Percentiles rank a stretch among this genome's conserved stretches.
Evolutionary conservation across 2,329 filamentous ascomycete genomes (phyloP).

Genomic region (Tolypocladium capitatum): DNA sequence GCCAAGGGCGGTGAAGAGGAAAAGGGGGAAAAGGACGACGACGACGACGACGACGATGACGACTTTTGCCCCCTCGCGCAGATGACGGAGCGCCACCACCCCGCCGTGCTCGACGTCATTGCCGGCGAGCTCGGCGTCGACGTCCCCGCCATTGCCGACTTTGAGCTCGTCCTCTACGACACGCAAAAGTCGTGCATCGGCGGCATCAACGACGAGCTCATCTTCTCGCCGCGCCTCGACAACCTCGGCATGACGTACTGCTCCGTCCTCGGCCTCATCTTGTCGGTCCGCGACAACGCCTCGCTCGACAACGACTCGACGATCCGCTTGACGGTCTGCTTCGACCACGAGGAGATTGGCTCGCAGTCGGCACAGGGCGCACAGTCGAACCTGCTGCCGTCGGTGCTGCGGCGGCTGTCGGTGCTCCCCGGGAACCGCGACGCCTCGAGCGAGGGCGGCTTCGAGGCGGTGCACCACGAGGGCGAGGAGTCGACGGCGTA

Average conservation of each 20-base stretch:
- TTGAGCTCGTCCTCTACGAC: conserved; percentile 94
- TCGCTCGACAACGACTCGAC: conserved; percentile 62
- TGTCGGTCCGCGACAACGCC: conserved; percentile 51
- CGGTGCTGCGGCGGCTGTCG: conserved; percentile 75
- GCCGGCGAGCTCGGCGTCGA: conserved; percentile 63
- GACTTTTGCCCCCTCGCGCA: conserved; percentile 64
- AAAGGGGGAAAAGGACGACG: conserved; percentile 15
- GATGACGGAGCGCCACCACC: conserved; percentile 74
- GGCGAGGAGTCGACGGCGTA: conserved; percentile 64
- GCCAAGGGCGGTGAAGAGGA: conserved; percentile 34
- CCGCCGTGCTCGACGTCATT: conserved; percentile 73
- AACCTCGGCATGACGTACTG: conserved; percentile 97
- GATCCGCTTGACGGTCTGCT: conserved; percentile 86
- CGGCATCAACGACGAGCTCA: conserved; percentile 83
- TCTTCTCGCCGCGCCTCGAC: conserved; percentile 91
- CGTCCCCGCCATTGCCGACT: conserved; percentile 68
- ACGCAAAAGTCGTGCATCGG: conserved; percentile 84
- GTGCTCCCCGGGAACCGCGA: conserved; percentile 57
- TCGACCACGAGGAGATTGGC: conserved; percentile 97
- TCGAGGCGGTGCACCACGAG: conserved; percentile 45
- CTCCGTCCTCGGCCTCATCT: conserved; percentile 70
- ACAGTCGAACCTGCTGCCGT: conserved; percentile 79
- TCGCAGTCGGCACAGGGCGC: conserved; percentile 87
- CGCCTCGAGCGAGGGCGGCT: conserved; percentile 49
- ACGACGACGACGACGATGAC: conserved; percentile 24